These are phyloP conservation scores for Climacium dendroides DNA, from an alignment of 225 moss, liverwort and hornwort genomes.

Conservation along the genomic window DNA sequence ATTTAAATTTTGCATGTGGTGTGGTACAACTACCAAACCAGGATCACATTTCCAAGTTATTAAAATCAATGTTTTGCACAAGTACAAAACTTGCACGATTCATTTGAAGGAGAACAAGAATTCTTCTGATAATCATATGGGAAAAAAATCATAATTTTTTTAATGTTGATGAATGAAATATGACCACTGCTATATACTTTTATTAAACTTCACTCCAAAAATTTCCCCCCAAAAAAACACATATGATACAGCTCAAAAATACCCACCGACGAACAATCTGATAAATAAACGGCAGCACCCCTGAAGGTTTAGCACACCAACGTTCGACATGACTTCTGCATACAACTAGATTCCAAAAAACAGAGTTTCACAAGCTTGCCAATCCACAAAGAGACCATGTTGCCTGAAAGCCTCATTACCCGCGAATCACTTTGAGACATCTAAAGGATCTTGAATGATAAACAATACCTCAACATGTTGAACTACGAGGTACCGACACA, in stretches of 20 bases:
- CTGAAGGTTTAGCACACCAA: too few relatives aligned
- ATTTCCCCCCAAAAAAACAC: too few relatives aligned
- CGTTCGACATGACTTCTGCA: too few relatives aligned
- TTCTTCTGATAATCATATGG: rapidly evolving
- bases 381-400: not conserved
- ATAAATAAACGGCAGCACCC: not conserved
- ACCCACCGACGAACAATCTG: not conserved
- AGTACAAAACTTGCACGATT: not conserved
- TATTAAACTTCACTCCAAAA: not conserved
- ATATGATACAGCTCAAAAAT: too few relatives aligned
- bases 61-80: not conserved
- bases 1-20: not conserved
- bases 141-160: not conserved
- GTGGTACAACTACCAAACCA: too few relatives aligned
- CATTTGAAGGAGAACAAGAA: not conserved
- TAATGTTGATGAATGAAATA: not conserved
- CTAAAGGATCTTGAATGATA: not conserved
- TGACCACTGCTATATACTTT: too few relatives aligned
- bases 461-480: not conserved
- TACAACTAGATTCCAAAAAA: not conserved
- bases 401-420: too few relatives aligned
- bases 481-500: not conserved
- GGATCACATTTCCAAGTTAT: not conserved
- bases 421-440: too few relatives aligned
- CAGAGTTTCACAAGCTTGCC: not conserved